These are phyloP conservation scores for Gastrodia elata DNA, from an alignment of 106 monocot genomes.

Conservation along the genomic window DNA sequence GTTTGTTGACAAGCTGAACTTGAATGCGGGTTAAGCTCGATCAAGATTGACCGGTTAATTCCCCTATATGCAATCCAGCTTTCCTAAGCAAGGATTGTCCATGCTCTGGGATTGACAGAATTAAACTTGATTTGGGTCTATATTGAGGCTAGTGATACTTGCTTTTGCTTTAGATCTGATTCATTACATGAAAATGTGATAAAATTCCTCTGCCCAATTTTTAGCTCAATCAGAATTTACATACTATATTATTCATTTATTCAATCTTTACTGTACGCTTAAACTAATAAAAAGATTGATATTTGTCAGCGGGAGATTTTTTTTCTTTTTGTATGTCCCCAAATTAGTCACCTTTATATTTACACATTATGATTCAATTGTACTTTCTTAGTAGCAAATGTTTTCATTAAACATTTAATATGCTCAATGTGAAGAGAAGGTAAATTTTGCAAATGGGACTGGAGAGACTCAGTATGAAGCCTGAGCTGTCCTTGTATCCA, in stretches of 20 bases:
- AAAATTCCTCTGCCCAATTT: background rate
- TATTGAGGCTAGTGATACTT: background rate
- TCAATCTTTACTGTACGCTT: background rate
- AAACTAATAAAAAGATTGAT: background rate
- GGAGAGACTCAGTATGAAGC: background rate
- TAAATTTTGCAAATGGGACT: background rate
- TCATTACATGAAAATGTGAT: background rate
- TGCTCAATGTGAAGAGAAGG: background rate
- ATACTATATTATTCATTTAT: background rate
- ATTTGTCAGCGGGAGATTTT: background rate
- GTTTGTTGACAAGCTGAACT: too few relatives aligned
- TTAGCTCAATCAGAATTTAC: background rate
- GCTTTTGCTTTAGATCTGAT: background rate
- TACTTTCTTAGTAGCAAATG: slow-evolving; percentile 2
- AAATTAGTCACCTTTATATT: background rate
- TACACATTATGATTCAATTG: background rate
- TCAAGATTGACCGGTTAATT: too few relatives aligned
- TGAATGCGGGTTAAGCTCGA: too few relatives aligned
- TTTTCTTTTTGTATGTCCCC: background rate
- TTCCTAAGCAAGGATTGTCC: background rate
- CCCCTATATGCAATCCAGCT: background rate
- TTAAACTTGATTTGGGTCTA: slow-evolving; percentile 2
- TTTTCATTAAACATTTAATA: background rate
- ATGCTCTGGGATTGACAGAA: background rate
- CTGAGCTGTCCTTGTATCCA: background rate